Conservation (phyloP, 495 filamentous ascomycete genomes). For the Tetracladium setigerum region DNA sequence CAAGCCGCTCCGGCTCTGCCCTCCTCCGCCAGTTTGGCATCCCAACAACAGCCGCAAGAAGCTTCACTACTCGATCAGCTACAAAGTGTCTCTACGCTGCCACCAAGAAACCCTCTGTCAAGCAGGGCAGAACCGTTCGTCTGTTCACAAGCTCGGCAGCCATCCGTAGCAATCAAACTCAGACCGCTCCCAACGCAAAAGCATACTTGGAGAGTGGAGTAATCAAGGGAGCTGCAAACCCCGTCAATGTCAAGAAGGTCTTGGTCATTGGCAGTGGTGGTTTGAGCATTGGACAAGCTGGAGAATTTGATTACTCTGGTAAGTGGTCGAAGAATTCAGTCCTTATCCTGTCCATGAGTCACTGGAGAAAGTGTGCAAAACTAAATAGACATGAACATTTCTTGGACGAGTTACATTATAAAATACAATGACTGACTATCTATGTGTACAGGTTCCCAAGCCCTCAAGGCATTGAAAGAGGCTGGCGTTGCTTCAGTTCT, state of each 20-base stretch:
- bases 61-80: slow-evolving; percentile 17
- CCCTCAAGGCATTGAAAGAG: slow-evolving; percentile 94
- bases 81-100: slow-evolving; percentile 13
- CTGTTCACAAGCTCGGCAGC: slow-evolving; percentile 17
- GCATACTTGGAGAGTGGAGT: slow-evolving; percentile 83
- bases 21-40: slow-evolving; percentile 18
- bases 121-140: slow-evolving; percentile 12
- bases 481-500: slow-evolving; percentile 92
- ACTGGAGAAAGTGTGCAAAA: slow-evolving; percentile 28
- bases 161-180: slow-evolving; percentile 25
- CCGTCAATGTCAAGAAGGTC: slow-evolving; percentile 96
- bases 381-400: background rate
- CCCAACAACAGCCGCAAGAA: slow-evolving; percentile 8
- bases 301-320: slow-evolving; percentile 99
- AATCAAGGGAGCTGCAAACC: slow-evolving; percentile 48
- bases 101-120: slow-evolving; percentile 5
- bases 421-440: slow-evolving; percentile 5
- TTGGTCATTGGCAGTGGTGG: slow-evolving; percentile 93
- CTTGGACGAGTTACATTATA: background rate
- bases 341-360: slow-evolving; percentile 9
- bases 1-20: slow-evolving; percentile 9
- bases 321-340: slow-evolving; percentile 27
- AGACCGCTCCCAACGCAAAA: slow-evolving; percentile 73
- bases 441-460: slow-evolving; percentile 68
- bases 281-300: slow-evolving; percentile 95